Evolutionary conservation across 352 stramenopile species (phyloP).

Genomic region (Phytophthora pistaciae): DNA sequence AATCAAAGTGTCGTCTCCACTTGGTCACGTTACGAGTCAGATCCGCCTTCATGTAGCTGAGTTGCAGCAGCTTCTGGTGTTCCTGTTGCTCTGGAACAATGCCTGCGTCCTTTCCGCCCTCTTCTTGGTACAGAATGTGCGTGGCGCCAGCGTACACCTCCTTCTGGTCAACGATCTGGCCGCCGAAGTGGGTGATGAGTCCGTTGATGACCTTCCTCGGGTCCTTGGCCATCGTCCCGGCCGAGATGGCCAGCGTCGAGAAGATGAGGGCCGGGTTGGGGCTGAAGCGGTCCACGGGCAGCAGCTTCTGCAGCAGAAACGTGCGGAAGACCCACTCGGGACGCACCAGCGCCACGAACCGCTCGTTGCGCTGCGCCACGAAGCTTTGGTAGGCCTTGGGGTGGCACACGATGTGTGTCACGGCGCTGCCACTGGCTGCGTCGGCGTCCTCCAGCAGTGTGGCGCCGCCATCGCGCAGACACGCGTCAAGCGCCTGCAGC

Average conservation of each 20-base stretch:
- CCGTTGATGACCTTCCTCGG: constrained; percentile 82
- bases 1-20: constrained; percentile 56
- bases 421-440: constrained; percentile 16
- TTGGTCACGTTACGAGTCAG: constrained; percentile 44
- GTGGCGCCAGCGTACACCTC: constrained; percentile 61
- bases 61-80: constrained; percentile 50
- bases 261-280: constrained; percentile 82
- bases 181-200: constrained; percentile 85
- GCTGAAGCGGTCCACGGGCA: constrained; percentile 81
- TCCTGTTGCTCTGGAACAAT: constrained; percentile 36
- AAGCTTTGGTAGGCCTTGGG: constrained; percentile 63
- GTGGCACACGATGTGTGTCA: constrained; percentile 84
- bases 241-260: constrained; percentile 77
- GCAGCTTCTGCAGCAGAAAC: constrained; percentile 68
- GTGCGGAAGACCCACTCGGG: constrained; percentile 85
- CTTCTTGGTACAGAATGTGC: constrained; percentile 78
- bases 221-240: constrained; percentile 80
- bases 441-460: constrained; percentile 44
- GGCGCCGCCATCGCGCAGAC: constrained; percentile 72
- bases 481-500: constrained; percentile 60
- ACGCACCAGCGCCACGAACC: constrained; percentile 78
- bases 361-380: constrained; percentile 56
- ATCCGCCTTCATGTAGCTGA: constrained; percentile 59
- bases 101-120: constrained; percentile 18
- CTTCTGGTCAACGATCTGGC: constrained; percentile 72